Base-by-base conservation (phyloP, 2,329 filamentous ascomycete genomes). In the Aspergillus piperis region DNA sequence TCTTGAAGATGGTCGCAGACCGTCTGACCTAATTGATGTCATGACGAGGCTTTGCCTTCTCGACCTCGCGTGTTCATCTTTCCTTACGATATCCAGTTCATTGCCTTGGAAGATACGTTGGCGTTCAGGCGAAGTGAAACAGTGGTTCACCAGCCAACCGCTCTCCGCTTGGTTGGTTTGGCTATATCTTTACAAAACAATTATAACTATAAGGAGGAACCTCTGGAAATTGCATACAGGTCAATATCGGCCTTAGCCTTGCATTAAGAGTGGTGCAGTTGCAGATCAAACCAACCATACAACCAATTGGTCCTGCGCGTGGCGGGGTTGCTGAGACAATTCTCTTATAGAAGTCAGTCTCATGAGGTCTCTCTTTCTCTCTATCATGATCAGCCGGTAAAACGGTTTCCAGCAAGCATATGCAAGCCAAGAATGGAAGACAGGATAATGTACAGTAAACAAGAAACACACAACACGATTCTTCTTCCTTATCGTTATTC, bases 1-100 rank as follows among this genome's bases (percentile, higher is more conserved):
- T 97, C 15, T 74, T 99, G 69, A 91, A 90, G 79, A 76, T 92
- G 64, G 93, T 96, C 21, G 89, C 90, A 1, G 83, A 81, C 54
- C 70, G 62, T 63, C 62, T 67, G 49, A 58, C 55, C 41, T 61
- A 68, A 57, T 62, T 17, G 54, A 27, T 36, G 10, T 36, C 32
- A 6, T 36, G 30, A 48, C 5, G 15, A 32, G 32, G 17, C 23
- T 17, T 30, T 8, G 8, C 15, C 15, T n/a, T 15, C 50, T 48
- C 19, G 39, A 27, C 44, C 11, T 49, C 44, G 25, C 23, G 8
- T 30, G 30, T 27, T 49, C 32, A 36, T 56, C 4, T 10, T 11
- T 30, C 27, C 11, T 23, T 48, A 56, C 30, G 25, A 41, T 49
- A 44, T 54, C 21, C 50, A 30, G 11, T 27, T 36, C 11, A 15